Evolutionary conservation across 495 filamentous ascomycete species (phyloP).

Genomic region (Schizothecium vesticola): DNA sequence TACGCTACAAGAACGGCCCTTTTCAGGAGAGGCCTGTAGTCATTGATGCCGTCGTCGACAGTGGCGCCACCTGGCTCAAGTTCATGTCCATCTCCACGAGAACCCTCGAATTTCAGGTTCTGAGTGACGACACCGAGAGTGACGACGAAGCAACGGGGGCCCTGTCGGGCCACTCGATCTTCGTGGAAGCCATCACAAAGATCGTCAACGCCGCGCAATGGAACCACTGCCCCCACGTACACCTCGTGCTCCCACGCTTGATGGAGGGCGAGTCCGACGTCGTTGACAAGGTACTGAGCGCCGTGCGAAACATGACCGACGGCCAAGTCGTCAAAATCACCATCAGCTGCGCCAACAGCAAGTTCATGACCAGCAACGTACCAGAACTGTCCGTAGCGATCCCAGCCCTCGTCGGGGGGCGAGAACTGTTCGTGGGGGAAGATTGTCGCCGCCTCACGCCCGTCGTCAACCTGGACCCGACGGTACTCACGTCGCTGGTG

Average conservation of each 20-base stretch:
- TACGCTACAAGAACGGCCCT: slow-evolving; percentile 22
- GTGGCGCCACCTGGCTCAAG: slow-evolving; percentile 31
- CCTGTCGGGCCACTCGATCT: slow-evolving; percentile 24
- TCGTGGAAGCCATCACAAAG: slow-evolving; percentile 23
- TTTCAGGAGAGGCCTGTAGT: slow-evolving; percentile 24
- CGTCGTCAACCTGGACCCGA: slow-evolving; percentile 37
- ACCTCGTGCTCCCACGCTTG: slow-evolving; percentile 23
- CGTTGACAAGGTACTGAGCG: slow-evolving; percentile 23
- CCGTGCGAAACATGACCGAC: slow-evolving; percentile 16
- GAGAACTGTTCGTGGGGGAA: slow-evolving; percentile 19
- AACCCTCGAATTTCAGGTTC: slow-evolving; percentile 19
- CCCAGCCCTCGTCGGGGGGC: slow-evolving; percentile 18
- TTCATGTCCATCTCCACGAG: slow-evolving; percentile 25
- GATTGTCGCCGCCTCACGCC: slow-evolving; percentile 27
- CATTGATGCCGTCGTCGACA: slow-evolving; percentile 29
- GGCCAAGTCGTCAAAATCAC: slow-evolving; percentile 20
- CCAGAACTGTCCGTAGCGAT: slow-evolving; percentile 21
- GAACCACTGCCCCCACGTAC: slow-evolving; percentile 29
- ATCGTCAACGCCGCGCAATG: slow-evolving; percentile 28
- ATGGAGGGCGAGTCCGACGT: slow-evolving; percentile 23
- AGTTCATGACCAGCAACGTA: slow-evolving; percentile 13
- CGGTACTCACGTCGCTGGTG: slow-evolving; percentile 35
- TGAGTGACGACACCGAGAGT: slow-evolving; percentile 1
- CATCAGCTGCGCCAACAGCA: slow-evolving; percentile 25
- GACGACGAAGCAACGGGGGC: not conserved